Evolutionary conservation across 1,284 basidiomycete genomes (phyloP).

Genomic region (Cystobasidiaceae sp.): DNA sequence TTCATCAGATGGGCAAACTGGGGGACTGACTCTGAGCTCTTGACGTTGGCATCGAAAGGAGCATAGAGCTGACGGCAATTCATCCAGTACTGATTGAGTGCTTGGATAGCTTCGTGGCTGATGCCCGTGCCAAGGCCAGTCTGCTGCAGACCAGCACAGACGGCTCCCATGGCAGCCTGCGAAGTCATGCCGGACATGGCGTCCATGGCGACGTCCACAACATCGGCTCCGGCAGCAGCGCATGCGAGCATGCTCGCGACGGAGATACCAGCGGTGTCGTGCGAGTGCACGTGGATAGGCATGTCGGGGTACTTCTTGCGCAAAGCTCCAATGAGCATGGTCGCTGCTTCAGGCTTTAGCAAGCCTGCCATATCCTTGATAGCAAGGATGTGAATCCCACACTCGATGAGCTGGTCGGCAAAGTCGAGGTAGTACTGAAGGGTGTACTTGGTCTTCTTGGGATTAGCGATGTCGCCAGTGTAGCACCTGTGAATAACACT

Average conservation of each 20-base stretch:
- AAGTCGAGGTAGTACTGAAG: conserved; percentile 97
- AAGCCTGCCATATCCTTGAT: conserved; percentile 99
- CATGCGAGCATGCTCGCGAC: conserved; percentile 93
- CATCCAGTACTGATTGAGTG: conserved; percentile 96
- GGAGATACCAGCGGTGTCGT: conserved; percentile 98
- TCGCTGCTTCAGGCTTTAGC: conserved; percentile 90
- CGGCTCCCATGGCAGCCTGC: conserved; percentile 97
- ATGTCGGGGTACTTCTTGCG: conserved; percentile 94
- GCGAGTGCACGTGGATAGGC: conserved; percentile 98
- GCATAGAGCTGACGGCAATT: conserved; percentile 92
- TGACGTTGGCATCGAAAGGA: conserved; percentile 98
- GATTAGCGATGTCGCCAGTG: conserved; percentile 93
- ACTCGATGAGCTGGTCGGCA: conserved; percentile 79
- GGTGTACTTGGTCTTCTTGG: conserved; percentile 96
- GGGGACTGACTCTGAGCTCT: conserved; percentile 63
- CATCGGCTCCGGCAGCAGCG: conserved; percentile 92
- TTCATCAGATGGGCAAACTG: too few relatives aligned
- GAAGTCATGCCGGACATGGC: conserved; percentile 98
- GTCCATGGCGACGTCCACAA: conserved; percentile 98
- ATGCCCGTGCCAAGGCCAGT: conserved; percentile 92
- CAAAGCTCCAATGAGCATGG: conserved; percentile 86
- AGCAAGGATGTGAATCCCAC: conserved; percentile 95
- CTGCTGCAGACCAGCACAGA: conserved; percentile 92
- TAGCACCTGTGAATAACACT: conserved; percentile 60
- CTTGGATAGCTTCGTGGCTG: conserved; percentile 93